These are phyloP conservation scores for Saturnispora dispora DNA, from an alignment of 805 yeast species.

Conservation along the genomic window DNA sequence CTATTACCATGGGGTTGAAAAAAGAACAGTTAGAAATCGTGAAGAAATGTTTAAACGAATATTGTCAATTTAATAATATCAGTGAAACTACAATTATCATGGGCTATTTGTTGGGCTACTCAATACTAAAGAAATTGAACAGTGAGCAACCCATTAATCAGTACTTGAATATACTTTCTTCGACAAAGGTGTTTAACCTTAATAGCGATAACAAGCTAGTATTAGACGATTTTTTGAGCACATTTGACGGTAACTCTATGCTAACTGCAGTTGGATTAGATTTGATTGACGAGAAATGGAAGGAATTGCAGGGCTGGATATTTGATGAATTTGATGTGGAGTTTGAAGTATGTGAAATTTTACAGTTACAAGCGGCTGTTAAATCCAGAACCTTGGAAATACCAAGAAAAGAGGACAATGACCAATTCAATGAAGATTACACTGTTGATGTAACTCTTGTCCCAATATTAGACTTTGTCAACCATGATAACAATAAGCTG, in stretches of 20 bases:
- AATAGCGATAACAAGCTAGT: conserved; percentile 22
- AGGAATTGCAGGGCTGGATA: conserved; percentile 14
- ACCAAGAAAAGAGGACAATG: conserved; percentile 29
- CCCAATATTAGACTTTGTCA: conserved; percentile 60
- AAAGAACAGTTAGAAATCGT: conserved; percentile 15
- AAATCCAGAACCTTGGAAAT: conserved; percentile 57
- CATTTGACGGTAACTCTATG: conserved; percentile 15
- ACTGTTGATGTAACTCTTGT: conserved; percentile 47
- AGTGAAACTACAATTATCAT: conserved; percentile 22
- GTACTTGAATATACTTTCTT: conserved; percentile 29
- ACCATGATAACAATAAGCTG: conserved; percentile 38
- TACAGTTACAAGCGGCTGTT: conserved; percentile 33
- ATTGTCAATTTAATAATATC: conserved; percentile 13
- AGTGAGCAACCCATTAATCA: conserved; percentile 12
- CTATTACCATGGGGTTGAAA: conserved; percentile 12
- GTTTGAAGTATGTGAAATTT: conserved; percentile 11
- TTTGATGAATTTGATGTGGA: conserved; percentile 13
- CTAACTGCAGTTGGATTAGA: conserved; percentile 9
- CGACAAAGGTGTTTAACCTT: conserved; percentile 26
- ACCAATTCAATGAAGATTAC: conserved; percentile 32
- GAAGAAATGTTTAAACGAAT: conserved; percentile 12
- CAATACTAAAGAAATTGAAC: conserved; percentile 8
- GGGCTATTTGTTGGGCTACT: conserved; percentile 19
- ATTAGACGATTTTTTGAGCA: conserved; percentile 16
- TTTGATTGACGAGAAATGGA: conserved; percentile 11